Evolutionary conservation across 2,329 filamentous ascomycete species (phyloP), one percentile per base, ranked within the genome.

Genomic region (Erysiphe neolycopersici): DNA sequence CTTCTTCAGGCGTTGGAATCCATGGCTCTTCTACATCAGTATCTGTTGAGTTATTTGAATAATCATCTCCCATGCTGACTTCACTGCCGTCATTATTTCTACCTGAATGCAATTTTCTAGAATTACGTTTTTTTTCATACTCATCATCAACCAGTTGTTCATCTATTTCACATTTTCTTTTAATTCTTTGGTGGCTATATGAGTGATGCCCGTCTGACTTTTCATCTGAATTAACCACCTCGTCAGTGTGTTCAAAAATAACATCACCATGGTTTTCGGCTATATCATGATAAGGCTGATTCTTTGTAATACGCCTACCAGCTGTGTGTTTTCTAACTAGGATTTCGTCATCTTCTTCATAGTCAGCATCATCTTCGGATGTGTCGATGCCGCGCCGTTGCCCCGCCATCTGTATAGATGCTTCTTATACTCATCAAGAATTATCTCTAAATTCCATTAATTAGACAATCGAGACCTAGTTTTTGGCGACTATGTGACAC

Each of bases 21-120:
- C 64, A 68, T 35, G 67, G 66, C 30, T 64, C 63, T 38, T 66
- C 70, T 26, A 67, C 67, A 44, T 76, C 71, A 58, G 69, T 72
- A 43, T 69, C 71, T 26, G 64, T 68, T 48, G 73, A 69, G 11
- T 58, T 61, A 26, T 65, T 65, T 1, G 69, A 74, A 30, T 56
- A 52, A 19, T 54, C 52, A 3, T 51, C 50, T 13, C 50, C 51
- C 19, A 48, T 49, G n/a, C 43, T 48, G 30, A 49, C 49, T 17
- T 56, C 52, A 19, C 58, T 60, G 16, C 58, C 60, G 44, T 59
- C 59, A 46, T 61, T 57, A 16, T 64, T 60, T 30, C 61, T 56
- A 11, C 54, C 52, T 29, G 56, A 52, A 40, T 56, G 53, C 42
- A 59, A 56, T 47, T 58, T 58, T 11, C 57, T 54, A 30, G 56